Evolutionary conservation across 306 rosid genomes (phyloP), one percentile per base, ranked within the genome.

Genomic region (Argentina anserina): DNA sequence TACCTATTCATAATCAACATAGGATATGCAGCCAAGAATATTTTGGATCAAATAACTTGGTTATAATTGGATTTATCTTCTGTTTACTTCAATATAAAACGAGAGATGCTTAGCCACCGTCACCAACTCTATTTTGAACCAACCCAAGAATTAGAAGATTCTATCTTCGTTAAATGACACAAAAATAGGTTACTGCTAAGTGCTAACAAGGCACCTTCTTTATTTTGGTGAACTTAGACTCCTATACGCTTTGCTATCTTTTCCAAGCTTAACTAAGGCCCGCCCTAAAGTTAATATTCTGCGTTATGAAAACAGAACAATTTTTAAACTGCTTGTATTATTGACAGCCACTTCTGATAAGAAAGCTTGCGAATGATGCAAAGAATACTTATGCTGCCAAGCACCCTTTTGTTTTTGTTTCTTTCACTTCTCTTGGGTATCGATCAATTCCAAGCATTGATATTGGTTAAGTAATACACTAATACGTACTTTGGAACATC

Each of bases 301-400:
- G 36, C 39, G 3, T 11, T 6, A 28, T 56, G 8, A 26, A 12
- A 56, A 15, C 14, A 55, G 34, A 55, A 33, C 65, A 59, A 28
- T 58, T 25, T 18, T 33, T 2, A 56, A 17, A 59, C 40, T 29
- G 39, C 40, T 25, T 55, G 65, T 31, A 29, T 59, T 8, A 40
- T 31, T 31, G 20, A 60, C 13, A 3, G 23, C 12, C 17, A 20
- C 13, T 34, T 62, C 36, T 62, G 14, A n/a, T 36, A 40, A 59
- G 33, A 46, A 47, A 52, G 9, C 75, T 56, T 71, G 66, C 8
- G 3, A 33, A 55, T 56, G 43, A 21, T 55, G 75, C n/a, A 71
- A 55, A 71, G 75, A 17, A 70, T 53, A 52, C 49, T 59, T 15
- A 7, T 7, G 7, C 29, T 55, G 50, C 28, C 37, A 7, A 39